Percentiles rank a stretch among this genome's conserved stretches.
Conservation (phyloP, 208 protist species). For the Trypanosoma scelopori region DNA sequence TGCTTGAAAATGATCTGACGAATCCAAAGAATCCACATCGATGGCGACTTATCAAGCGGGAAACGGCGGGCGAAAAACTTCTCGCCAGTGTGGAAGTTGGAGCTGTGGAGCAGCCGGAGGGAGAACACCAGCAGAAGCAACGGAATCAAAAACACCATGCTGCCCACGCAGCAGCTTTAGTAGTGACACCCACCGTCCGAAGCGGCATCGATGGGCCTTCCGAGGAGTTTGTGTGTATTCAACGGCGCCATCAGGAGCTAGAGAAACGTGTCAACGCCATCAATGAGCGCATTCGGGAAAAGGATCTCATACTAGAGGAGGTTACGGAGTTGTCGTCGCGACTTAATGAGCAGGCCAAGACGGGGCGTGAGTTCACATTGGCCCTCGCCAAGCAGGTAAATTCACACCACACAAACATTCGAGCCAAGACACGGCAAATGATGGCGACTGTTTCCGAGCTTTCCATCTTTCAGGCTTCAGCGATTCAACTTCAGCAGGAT, state of each 20-base stretch:
- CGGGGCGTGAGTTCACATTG: slow-evolving; percentile 89
- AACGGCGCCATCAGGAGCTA: slow-evolving; percentile 87
- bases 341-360: slow-evolving; percentile 81
- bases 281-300: slow-evolving; percentile 95
- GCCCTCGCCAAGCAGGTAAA: slow-evolving; percentile 93
- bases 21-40: slow-evolving; percentile 83
- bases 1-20: slow-evolving; percentile 83
- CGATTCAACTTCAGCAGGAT: slow-evolving; percentile 90
- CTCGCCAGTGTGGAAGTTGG: neutral
- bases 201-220: slow-evolving; percentile 44
- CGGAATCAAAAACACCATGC: neutral
- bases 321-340: slow-evolving; percentile 90
- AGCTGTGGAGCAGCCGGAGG: neutral
- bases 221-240: slow-evolving; percentile 82
- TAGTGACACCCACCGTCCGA: neutral
- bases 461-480: slow-evolving; percentile 93
- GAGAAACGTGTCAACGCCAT: slow-evolving; percentile 89
- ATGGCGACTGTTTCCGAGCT: slow-evolving; percentile 96
- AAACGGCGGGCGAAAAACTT: slow-evolving; percentile 11
- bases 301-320: slow-evolving; percentile 95
- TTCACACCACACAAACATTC: slow-evolving; percentile 88
- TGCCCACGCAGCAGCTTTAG: slow-evolving; percentile 1
- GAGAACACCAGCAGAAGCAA: neutral
- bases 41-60: slow-evolving; percentile 59
- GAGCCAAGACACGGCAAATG: slow-evolving; percentile 89